Base-by-base conservation (phyloP, 1,139 yeast species). In the Candida sanyaensis region DNA sequence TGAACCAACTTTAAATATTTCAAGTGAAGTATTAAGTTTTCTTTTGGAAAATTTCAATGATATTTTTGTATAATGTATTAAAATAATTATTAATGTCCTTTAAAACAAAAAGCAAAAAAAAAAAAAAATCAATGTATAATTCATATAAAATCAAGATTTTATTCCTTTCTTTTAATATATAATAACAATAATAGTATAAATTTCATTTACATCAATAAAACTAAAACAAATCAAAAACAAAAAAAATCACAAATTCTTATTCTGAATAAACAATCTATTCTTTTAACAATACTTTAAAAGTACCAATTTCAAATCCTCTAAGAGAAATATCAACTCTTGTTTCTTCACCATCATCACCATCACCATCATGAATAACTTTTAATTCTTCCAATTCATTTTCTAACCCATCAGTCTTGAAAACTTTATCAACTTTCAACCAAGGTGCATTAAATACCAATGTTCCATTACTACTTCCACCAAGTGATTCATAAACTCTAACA, bases 291-390 rank as follows among this genome's bases (percentile, higher is more conserved):
- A 83, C 66, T 56, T 80, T 80, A 62, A 64, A 84, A 6, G 91
- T 82, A 6, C 85, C 88, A 54, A 91, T 81, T 61, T 91, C 97
- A 66, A 91, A 92, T 1, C 92, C 87, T 56, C 86, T 78, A 52
- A 88, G 74, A 6, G 75, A 66, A 42, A 89, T 69, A 10, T 66
- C 64, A 46, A 75, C 72, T 13, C 59, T 58, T 17, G 21, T 17
- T 17, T 3, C 21, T 32, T 63, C 67, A 13, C 59, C 67, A n/a
- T n/a, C n/a, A n/a, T n/a, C n/a, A n/a, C n/a, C n/a, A n/a, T n/a
- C n/a, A n/a, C n/a, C n/a, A 13, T 59, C 59, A 30, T 31, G 24
- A 24, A 7, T 33, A 17, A 61, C 48, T 21, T 55, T 46, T 41
- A 69, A 54, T 37, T 62, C 58, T 50, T 66, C 69, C 33, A 60